Base-by-base conservation (phyloP, 768 basidiomycete species). In the Mycena latifolia region DNA sequence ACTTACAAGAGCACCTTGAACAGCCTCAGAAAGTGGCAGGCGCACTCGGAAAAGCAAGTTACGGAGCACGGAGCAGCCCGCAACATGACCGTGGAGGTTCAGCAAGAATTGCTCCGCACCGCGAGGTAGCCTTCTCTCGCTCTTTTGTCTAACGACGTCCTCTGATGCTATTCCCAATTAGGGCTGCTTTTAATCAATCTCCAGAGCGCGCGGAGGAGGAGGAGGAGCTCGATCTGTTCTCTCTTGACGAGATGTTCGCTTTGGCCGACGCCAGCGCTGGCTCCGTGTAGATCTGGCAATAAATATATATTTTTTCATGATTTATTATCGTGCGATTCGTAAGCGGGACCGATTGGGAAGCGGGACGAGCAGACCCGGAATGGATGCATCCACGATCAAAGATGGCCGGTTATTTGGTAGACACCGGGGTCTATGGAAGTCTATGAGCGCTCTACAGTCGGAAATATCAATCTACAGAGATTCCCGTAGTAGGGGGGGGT, bases 21-120 rank as follows among this genome's bases (percentile, higher is more conserved):
- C 9, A 37, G 60, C 17, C 60, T 61, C 37, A 15, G 28, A 2
- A 17, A 15, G 22, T 61, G 51, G 60, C 35, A 28, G 37, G 17
- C 10, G 8, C 43, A 52, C 51, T 61, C 39, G 27, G 60, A 52
- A 1, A 20, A 17, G 14, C 41, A 31, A n/a, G 60, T 53, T 15
- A 22, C 7, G 18, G 51, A 61, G 28, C 29, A 43, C 18, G 28
- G 51, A 10, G 41, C 37, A 0, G 15, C 37, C 5, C 37, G 37
- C 37, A 39, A 39, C 37, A 9, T 39, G 37, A 39, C 37, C 37
- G 20, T 25, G 20, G 51, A 52, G 5, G 5, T 14, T 8, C 60
- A 33, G 31, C 17, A 43, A 27, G 27, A n/a, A 2, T 7, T 53
- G 28, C n/a, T 61, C 9, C 39, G 17, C 18, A 31, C 17, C 18